These are phyloP conservation scores for Penicillium pancosmium DNA, from an alignment of 495 filamentous ascomycete genomes.

Conservation along the genomic window DNA sequence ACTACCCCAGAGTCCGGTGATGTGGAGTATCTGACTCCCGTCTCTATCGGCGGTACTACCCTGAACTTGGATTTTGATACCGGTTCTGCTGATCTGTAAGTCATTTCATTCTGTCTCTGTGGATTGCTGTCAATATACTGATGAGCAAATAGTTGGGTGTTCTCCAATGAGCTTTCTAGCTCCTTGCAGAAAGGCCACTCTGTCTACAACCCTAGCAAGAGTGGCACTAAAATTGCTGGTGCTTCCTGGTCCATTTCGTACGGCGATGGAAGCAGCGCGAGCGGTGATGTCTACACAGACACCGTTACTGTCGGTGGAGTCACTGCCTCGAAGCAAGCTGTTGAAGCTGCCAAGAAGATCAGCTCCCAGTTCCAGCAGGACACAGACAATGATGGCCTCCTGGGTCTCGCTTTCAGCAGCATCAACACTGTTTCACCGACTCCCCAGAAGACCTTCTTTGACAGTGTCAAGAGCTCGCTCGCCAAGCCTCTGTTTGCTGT, in stretches of 20 bases:
- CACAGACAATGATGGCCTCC: conserved; percentile 62
- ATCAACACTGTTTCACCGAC: conserved; percentile 68
- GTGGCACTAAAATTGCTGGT: conserved; percentile 48
- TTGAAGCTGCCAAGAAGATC: conserved; percentile 65
- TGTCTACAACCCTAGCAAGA: conserved; percentile 59
- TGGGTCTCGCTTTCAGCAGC: conserved; percentile 71
- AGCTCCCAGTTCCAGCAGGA: conserved; percentile 62
- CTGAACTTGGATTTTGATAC: conserved; percentile 73
- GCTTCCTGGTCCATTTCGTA: conserved; percentile 68
- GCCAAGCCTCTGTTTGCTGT: conserved; percentile 66
- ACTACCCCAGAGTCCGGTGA: conserved; percentile 59
- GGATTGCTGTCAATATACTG: not conserved
- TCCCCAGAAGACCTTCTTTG: conserved; percentile 68
- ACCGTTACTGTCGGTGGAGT: conserved; percentile 67
- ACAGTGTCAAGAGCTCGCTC: conserved; percentile 60
- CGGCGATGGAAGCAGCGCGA: conserved; percentile 67
- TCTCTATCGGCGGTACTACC: conserved; percentile 61
- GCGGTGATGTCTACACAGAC: conserved; percentile 68
- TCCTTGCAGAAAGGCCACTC: conserved; percentile 57
- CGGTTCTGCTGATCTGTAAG: conserved; percentile 72
- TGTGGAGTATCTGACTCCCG: conserved; percentile 64
- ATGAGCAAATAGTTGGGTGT: conserved; percentile 46
- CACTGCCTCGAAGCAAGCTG: conserved; percentile 60
- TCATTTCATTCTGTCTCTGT: conserved; percentile 1
- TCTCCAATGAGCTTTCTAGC: conserved; percentile 47